Percentiles rank a stretch among this genome's conserved stretches.
Conservation (phyloP, 352 stramenopile species). For the Halophytophthora polymorphica region DNA sequence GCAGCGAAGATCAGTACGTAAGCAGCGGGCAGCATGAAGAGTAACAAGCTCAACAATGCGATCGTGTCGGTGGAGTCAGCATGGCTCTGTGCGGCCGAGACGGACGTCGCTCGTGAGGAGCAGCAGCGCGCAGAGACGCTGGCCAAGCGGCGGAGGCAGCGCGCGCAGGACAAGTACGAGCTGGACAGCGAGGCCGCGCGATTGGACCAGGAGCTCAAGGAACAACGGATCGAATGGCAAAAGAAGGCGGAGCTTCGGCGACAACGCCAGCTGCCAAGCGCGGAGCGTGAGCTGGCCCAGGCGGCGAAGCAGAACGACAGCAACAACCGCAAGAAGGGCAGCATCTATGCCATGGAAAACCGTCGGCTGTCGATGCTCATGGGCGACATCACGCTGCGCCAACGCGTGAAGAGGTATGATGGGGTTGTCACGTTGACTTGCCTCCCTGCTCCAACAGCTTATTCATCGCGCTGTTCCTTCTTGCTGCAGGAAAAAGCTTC, state of each 20-base stretch:
- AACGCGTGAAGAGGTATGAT: slow-evolving; percentile 41
- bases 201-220: slow-evolving; percentile 49
- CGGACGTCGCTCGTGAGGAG: slow-evolving; percentile 51
- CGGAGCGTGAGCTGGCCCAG: slow-evolving; percentile 12
- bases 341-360: slow-evolving; percentile 67
- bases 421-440: neutral
- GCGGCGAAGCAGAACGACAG: slow-evolving; percentile 10
- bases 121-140: slow-evolving; percentile 24
- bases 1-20: no score
- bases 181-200: slow-evolving; percentile 33
- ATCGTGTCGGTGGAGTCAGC: slow-evolving; percentile 44
- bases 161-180: slow-evolving; percentile 50
- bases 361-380: slow-evolving; percentile 45
- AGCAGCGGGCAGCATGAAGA: slow-evolving; percentile 38
- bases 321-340: slow-evolving; percentile 28
- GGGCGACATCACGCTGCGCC: slow-evolving; percentile 34
- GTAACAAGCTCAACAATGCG: slow-evolving; percentile 21
- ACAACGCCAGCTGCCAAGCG: slow-evolving; percentile 5
- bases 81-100: slow-evolving; percentile 57
- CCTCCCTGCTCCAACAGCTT: neutral
- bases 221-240: slow-evolving; percentile 39
- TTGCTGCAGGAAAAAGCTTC: slow-evolving; percentile 36
- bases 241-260: slow-evolving; percentile 19
- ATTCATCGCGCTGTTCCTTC: neutral
- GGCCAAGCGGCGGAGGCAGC: slow-evolving; percentile 17